A percentile compares a stretch with the other conserved stretches of the same genome.
Conservation (phyloP, 2,329 filamentous ascomycete species). For the Periconia digitata region DNA sequence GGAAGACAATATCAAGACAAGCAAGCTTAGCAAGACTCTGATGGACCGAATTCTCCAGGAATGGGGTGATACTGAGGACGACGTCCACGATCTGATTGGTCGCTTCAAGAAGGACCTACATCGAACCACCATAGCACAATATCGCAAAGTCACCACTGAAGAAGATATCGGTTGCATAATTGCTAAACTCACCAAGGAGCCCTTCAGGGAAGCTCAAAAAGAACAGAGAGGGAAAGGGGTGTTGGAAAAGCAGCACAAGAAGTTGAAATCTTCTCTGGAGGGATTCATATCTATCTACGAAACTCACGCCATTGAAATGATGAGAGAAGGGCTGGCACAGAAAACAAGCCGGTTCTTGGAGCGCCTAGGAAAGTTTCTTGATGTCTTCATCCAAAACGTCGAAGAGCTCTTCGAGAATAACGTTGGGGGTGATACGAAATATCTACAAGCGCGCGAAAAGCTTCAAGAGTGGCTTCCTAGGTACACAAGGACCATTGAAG, state of each 20-base stretch:
- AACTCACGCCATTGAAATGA: not conserved
- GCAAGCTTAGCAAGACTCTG: not conserved
- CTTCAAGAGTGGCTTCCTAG: not conserved
- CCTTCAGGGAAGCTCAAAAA: not conserved
- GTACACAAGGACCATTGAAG: not conserved
- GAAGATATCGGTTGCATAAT: constrained; percentile 6
- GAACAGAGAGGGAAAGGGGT: not conserved
- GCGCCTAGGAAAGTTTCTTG: not conserved
- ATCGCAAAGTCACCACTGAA: constrained; percentile 2
- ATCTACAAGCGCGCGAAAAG: not conserved
- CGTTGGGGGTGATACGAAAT: too few species aligned
- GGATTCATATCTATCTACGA: not conserved
- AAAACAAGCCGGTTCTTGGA: not conserved
- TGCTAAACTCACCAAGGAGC: not conserved
- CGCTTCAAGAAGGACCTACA: not conserved
- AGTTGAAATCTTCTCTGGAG: not conserved
- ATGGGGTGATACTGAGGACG: not conserved
- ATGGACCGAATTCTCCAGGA: not conserved
- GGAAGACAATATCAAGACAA: not conserved
- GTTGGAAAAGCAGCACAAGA: not conserved
- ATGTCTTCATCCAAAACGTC: not conserved
- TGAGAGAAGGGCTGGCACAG: not conserved
- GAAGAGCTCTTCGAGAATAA: not conserved
- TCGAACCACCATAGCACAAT: not conserved
- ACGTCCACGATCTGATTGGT: not conserved